These are phyloP conservation scores for Coemansia sp. DNA, from an alignment of 192 early-diverging fungal species.

Conservation along the genomic window DNA sequence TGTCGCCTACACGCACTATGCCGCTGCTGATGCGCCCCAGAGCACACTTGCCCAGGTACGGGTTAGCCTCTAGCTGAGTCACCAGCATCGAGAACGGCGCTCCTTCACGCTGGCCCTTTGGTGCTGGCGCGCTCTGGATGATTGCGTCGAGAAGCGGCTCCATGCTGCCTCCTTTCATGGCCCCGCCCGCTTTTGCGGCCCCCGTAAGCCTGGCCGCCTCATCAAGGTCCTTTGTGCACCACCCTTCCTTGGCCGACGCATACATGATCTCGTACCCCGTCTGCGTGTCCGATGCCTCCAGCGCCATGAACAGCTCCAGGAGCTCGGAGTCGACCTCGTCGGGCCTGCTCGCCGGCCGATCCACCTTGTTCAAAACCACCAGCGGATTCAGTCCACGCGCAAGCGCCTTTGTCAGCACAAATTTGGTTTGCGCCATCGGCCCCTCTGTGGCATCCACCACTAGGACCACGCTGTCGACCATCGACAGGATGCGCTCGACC, in stretches of 20 bases:
- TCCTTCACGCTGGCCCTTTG: constrained; percentile 61
- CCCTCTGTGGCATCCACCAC: constrained; percentile 88
- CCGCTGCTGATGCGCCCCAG: constrained; percentile 77
- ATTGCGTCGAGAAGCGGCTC: constrained; percentile 76
- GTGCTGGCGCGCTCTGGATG: constrained; percentile 67
- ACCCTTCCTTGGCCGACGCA: constrained; percentile 84
- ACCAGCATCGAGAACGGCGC: constrained; percentile 81
- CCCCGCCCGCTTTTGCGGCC: neutral
- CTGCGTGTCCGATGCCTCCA: constrained; percentile 81
- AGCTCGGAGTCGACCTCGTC: constrained; percentile 81
- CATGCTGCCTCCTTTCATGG: constrained; percentile 54
- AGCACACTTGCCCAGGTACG: constrained; percentile 83
- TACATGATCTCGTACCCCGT: constrained; percentile 77
- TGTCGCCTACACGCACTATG: constrained; percentile 70
- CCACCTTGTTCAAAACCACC: constrained; percentile 86
- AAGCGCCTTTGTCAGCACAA: constrained; percentile 82
- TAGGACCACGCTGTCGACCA: constrained; percentile 86
- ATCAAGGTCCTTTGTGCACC: constrained; percentile 65
- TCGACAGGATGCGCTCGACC: constrained; percentile 85
- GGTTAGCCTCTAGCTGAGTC: constrained; percentile 83
- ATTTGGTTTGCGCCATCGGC: constrained; percentile 89
- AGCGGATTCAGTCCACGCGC: constrained; percentile 69
- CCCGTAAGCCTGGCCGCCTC: constrained; percentile 11
- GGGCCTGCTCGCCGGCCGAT: constrained; percentile 72
- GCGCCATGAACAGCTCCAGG: constrained; percentile 77